Evolutionary conservation across 768 basidiomycete genomes (phyloP).

Genomic region (Mycena kentingensis): DNA sequence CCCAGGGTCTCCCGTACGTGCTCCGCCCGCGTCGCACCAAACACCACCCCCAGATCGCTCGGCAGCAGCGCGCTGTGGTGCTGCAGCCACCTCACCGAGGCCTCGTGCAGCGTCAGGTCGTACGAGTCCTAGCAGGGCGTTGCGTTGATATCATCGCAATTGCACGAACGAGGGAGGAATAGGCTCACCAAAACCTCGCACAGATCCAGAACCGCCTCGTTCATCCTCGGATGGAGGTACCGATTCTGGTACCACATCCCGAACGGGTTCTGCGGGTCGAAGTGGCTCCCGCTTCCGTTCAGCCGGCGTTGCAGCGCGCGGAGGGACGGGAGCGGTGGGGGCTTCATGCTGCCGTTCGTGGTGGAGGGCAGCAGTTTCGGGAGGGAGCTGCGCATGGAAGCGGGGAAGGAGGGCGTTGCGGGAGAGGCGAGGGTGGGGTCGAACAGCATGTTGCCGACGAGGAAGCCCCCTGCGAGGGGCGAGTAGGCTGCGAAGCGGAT

Average conservation of each 20-base stretch:
- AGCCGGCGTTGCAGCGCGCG: neutral
- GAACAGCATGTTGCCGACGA: slow-evolving; percentile 44
- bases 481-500: slow-evolving; percentile 45
- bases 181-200: slow-evolving; percentile 39
- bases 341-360: slow-evolving; percentile 15
- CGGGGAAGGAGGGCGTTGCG: no score
- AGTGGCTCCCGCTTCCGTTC: slow-evolving; percentile 35
- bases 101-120: slow-evolving; percentile 41
- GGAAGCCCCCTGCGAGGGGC: slow-evolving; percentile 47
- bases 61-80: slow-evolving; percentile 46
- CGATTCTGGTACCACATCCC: slow-evolving; percentile 45
- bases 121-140: slow-evolving; percentile 50
- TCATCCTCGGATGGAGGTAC: slow-evolving; percentile 33
- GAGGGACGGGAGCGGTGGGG: neutral
- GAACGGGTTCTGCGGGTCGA: slow-evolving; percentile 35
- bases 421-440: slow-evolving; percentile 17
- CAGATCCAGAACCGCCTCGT: slow-evolving; percentile 39
- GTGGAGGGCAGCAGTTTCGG: slow-evolving; percentile 5
- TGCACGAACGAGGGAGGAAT: neutral
- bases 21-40: slow-evolving; percentile 45
- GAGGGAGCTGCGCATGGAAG: no score
- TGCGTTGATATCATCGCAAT: neutral
- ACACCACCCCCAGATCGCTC: slow-evolving; percentile 43
- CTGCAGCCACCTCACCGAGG: slow-evolving; percentile 53
- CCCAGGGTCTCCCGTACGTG: slow-evolving; percentile 29